Percentiles rank a stretch among this genome's conserved stretches.
Conservation (phyloP, 2,329 filamentous ascomycete genomes). For the Talaromyces albobiverticillius region DNA sequence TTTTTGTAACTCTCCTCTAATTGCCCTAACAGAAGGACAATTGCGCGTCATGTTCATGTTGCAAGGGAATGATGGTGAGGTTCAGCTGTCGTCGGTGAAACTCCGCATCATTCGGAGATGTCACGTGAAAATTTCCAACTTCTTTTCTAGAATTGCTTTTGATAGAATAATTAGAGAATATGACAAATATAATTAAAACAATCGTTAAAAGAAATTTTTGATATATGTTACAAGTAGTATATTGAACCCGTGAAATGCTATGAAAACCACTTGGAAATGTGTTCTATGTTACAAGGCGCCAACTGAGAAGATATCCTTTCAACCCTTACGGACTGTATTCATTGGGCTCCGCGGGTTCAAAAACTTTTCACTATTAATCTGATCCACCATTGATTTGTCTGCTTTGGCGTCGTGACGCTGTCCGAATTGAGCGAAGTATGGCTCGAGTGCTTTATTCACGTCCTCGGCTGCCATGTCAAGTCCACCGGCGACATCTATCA, state of each 20-base stretch:
- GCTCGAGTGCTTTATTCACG: conserved; percentile 39
- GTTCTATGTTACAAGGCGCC: conserved; percentile 10
- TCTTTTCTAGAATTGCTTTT: not conserved
- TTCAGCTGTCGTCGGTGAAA: not conserved
- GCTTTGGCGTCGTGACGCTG: conserved; percentile 31
- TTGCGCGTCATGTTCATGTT: conserved; percentile 1
- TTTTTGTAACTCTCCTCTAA: not conserved
- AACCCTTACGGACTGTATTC: conserved; percentile 29
- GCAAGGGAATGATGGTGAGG: not conserved
- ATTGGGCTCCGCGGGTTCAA: conserved; percentile 34
- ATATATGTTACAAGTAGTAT: not conserved
- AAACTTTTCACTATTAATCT: conserved; percentile 37
- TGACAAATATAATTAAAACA: not conserved
- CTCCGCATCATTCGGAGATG: conserved; percentile 5
- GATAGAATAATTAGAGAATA: not conserved
- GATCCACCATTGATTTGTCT: conserved; percentile 29
- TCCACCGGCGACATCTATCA: conserved; percentile 37
- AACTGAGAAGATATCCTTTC: conserved; percentile 2
- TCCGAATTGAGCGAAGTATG: conserved; percentile 42
- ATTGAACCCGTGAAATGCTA: conserved; percentile 3
- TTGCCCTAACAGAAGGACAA: not conserved
- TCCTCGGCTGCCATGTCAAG: conserved; percentile 38
- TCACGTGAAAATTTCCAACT: conserved; percentile 7
- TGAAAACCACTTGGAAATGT: not conserved
- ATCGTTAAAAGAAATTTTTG: not conserved